Percentiles rank a stretch among this genome's conserved stretches.
These are phyloP conservation scores for Akanthomyces uredinophilus DNA, from an alignment of 2,329 filamentous ascomycete genomes.

Conservation along the genomic window DNA sequence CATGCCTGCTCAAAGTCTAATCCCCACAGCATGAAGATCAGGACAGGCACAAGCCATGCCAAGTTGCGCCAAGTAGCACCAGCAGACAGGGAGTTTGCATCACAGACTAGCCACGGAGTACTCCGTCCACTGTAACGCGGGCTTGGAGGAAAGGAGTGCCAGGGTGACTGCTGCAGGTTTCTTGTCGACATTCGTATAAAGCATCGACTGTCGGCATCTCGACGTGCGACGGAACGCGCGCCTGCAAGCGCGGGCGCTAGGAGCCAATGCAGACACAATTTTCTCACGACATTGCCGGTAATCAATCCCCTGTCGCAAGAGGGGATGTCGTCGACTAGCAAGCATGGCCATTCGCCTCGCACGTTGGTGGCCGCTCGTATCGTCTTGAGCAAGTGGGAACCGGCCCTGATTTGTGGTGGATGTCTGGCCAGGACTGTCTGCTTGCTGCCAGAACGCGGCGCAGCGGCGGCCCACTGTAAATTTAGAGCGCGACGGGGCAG, in stretches of 20 bases:
- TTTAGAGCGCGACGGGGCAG: no score
- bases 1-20: background rate
- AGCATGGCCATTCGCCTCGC: background rate
- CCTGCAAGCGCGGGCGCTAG: background rate
- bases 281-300: background rate
- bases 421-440: no score
- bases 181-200: background rate
- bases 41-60: background rate
- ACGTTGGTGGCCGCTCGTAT: conserved; percentile 2
- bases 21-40: conserved; percentile 2
- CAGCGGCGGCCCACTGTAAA: background rate
- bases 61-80: background rate
- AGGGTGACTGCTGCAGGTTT: background rate
- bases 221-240: background rate
- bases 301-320: background rate
- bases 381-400: background rate
- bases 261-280: conserved; percentile 6
- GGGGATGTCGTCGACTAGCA: background rate
- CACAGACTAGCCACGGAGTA: background rate
- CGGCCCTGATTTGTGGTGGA: background rate
- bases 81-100: background rate
- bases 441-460: background rate
- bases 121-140: background rate
- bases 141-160: background rate
- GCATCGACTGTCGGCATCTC: background rate